A percentile compares a stretch with the other conserved stretches of the same genome.
phyloP scores from a whole-genome alignment of 116 monocot genomes.

The Papilionanthe hybrid region DNA sequence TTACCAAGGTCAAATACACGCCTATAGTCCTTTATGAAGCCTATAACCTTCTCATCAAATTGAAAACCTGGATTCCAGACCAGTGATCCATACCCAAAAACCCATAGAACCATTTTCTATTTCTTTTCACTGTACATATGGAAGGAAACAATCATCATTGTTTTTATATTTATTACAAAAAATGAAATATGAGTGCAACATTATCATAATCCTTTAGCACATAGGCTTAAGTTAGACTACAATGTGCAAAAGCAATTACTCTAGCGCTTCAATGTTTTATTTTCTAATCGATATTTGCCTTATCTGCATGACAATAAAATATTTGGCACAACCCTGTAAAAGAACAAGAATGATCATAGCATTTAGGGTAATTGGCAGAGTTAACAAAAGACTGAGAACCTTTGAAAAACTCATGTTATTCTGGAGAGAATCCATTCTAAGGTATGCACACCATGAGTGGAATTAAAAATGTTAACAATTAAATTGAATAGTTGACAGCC shows the following conservation, averaged over 20 bases:
- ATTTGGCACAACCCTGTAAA: background rate
- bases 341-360: background rate
- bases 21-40: slow-evolving; percentile 79
- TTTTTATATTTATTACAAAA: background rate
- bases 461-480: too few relatives aligned
- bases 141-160: background rate
- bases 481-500: too few relatives aligned
- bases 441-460: too few relatives aligned
- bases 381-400: background rate
- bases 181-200: background rate
- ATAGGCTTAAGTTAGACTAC: background rate
- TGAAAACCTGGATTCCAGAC: slow-evolving; percentile 94
- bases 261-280: too few relatives aligned
- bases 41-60: slow-evolving; percentile 76
- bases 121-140: slow-evolving; percentile 14
- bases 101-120: slow-evolving; percentile 76
- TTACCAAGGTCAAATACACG: slow-evolving; percentile 90
- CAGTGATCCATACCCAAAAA: slow-evolving; percentile 87
- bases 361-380: background rate
- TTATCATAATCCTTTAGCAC: background rate
- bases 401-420: too few relatives aligned
- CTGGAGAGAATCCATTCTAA: too few relatives aligned
- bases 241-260: too few relatives aligned
- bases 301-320: background rate
- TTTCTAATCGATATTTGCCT: background rate